Base-by-base conservation (phyloP, 2,329 filamentous ascomycete species). In the Talaromyces verruculosus region DNA sequence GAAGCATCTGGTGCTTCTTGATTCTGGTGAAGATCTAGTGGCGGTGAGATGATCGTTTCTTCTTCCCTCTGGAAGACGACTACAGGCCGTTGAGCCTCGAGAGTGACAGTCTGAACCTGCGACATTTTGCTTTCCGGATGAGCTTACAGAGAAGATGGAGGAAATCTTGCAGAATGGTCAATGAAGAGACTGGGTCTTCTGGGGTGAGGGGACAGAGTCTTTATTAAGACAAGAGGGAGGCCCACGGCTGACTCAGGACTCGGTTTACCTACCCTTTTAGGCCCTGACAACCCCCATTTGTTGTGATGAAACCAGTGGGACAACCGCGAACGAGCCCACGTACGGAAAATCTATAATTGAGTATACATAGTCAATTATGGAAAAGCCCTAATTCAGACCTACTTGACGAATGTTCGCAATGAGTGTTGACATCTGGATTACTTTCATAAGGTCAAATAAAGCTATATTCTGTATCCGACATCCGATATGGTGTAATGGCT, bases 401-500 rank as follows among this genome's bases (percentile, higher is more conserved):
- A 47, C 4, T 47, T 10, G 43, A 45, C 2, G 13, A 17, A 17
- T 30, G 8, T 51, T 7, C 7, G n/a, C 25, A 30, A 13, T 51
- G 8, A 28, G 25, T 13, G 13, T 17, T 17, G 25, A 28, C 1
- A 51, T 8, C 5, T 1, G 1, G 7, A n/a, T 1, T 51, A 30
- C 0, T 8, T 15, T 17, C n/a, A 51, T 51, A 30, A 17, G 1
- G 1, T 6, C 10, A 30, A 10, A 30, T 30, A 28, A 17, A 1
- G 5, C 2, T 0, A 0, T 1, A 0, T 6, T 30, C 10, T 10
- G 3, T 13, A 33, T 53, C 13, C 15, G 25, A 53, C 47, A 22
- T 55, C 60, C 60, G 60, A 62, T 62, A 62, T 62, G 47, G 59
- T 62, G 64, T 62, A 62, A 62, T 30, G 60, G 60, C 33, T 62